These are phyloP conservation scores for Pichia rugopelliculosa DNA, from an alignment of 805 yeast genomes.

Conservation along the genomic window DNA sequence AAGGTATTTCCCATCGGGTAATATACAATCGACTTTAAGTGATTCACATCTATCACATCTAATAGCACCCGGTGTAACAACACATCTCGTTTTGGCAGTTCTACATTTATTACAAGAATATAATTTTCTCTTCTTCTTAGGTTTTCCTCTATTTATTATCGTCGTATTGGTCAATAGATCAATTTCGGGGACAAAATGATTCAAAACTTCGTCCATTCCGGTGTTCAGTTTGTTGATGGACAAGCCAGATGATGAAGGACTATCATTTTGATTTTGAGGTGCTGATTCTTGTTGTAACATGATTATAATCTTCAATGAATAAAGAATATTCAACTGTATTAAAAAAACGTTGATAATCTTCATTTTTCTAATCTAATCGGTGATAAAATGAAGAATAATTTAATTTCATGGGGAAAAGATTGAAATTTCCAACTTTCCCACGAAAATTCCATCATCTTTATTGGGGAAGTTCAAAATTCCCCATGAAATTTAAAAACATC, in stretches of 20 bases:
- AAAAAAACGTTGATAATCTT: too few species aligned
- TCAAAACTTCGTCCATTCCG: background rate
- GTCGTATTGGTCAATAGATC: background rate
- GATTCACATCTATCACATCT: conserved; percentile 49
- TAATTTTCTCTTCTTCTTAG: conserved; percentile 19
- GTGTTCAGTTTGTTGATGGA: background rate
- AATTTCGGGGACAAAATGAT: background rate
- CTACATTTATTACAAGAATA: conserved; percentile 46
- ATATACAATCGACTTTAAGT: conserved; percentile 40
- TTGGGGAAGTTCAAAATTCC: too few species aligned
- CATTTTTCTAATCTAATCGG: too few species aligned
- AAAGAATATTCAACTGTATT: too few species aligned
- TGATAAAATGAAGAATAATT: too few species aligned
- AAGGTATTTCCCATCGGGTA: conserved; percentile 23
- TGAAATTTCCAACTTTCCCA: too few species aligned
- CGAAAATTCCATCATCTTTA: too few species aligned
- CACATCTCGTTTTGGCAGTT: conserved; percentile 52
- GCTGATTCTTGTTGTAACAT: too few species aligned
- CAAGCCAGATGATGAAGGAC: background rate
- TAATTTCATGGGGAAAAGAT: too few species aligned
- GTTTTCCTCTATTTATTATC: background rate
- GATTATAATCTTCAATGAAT: too few species aligned
- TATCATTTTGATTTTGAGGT: background rate
- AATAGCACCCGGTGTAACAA: conserved; percentile 34
- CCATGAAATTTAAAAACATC: too few species aligned